phyloP scores from a whole-genome alignment of 352 stramenopile genomes.

The Globisporangium echinulatum region DNA sequence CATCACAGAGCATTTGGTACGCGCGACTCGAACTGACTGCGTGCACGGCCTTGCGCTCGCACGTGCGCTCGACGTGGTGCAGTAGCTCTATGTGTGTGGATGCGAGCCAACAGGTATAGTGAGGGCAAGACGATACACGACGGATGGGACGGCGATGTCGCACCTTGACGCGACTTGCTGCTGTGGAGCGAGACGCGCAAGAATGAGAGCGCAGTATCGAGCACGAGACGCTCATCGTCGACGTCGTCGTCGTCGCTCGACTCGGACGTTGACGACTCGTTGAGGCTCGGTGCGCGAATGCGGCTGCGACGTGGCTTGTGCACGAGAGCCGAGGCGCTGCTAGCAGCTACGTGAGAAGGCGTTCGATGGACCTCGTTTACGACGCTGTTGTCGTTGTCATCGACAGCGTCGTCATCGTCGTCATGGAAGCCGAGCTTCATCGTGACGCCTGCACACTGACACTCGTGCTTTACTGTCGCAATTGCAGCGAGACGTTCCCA shows the following conservation, averaged over 20 bases:
- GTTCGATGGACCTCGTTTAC: too few relatives aligned
- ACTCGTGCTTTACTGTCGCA: slow-evolving; percentile 6
- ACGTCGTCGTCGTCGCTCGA: slow-evolving; percentile 34
- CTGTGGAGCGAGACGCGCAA: slow-evolving; percentile 6
- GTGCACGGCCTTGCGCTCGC: slow-evolving; percentile 49
- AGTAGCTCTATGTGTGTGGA: slow-evolving; percentile 34
- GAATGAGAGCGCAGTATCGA: slow-evolving; percentile 6
- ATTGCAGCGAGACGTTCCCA: too few relatives aligned
- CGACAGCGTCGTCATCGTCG: slow-evolving; percentile 19
- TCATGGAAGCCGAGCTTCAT: slow-evolving; percentile 53
- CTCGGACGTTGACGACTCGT: slow-evolving; percentile 24
- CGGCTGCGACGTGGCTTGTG: slow-evolving; percentile 8
- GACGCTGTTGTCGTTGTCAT: slow-evolving; percentile 3
- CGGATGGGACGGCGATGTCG: not conserved
- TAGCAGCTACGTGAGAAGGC: not conserved
- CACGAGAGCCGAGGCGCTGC: not conserved
- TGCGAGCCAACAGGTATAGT: not conserved
- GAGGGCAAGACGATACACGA: not conserved
- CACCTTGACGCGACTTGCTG: slow-evolving; percentile 27
- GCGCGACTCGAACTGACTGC: slow-evolving; percentile 45
- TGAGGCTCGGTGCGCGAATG: slow-evolving; percentile 45
- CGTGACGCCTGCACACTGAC: slow-evolving; percentile 5
- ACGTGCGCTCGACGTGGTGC: slow-evolving; percentile 51
- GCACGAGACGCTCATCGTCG: slow-evolving; percentile 6
- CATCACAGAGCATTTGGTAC: slow-evolving; percentile 56